Conservation (phyloP, 1,284 basidiomycete species). For the Microbotryomycetes sp. region DNA sequence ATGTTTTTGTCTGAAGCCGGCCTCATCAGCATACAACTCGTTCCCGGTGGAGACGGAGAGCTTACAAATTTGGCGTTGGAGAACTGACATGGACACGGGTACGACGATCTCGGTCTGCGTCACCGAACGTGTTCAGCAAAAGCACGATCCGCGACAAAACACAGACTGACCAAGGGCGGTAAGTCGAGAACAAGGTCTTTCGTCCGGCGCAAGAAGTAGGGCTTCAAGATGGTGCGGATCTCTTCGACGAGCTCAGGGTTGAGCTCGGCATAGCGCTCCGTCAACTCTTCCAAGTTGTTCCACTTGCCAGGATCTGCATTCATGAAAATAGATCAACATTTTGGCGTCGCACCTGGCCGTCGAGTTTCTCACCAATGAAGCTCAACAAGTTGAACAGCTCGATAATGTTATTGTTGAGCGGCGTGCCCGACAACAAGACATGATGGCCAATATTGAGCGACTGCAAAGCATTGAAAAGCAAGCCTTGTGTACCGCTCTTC, state of each 20-base stretch:
- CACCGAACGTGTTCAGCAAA: conserved; percentile 17
- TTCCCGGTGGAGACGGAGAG: conserved; percentile 2
- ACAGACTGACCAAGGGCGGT: conserved; percentile 66
- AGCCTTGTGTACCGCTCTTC: conserved; percentile 53
- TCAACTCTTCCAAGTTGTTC: conserved; percentile 60
- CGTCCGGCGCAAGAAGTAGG: conserved; percentile 85
- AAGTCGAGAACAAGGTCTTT: conserved; percentile 88
- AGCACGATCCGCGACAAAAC: conserved; percentile 8
- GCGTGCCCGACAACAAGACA: conserved; percentile 88
- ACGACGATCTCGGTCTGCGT: conserved; percentile 59
- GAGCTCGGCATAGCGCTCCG: conserved; percentile 56
- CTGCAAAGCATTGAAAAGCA: conserved; percentile 75
- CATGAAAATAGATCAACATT: background rate
- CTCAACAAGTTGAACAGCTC: conserved; percentile 94
- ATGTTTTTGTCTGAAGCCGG: conserved; percentile 50
- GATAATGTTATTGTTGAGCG: conserved; percentile 90
- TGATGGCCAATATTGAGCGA: conserved; percentile 72
- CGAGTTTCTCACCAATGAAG: conserved; percentile 53
- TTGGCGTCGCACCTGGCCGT: too few relatives aligned
- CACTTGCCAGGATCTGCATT: conserved; percentile 37
- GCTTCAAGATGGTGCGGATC: conserved; percentile 67
- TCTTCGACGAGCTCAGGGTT: conserved; percentile 69
- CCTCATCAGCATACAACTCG: conserved; percentile 13
- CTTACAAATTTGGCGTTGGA: conserved; percentile 85
- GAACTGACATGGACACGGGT: conserved; percentile 75